Evolutionary conservation across 106 monocot genomes (phyloP).

Genomic region (Apostasia shenzhenica): DNA sequence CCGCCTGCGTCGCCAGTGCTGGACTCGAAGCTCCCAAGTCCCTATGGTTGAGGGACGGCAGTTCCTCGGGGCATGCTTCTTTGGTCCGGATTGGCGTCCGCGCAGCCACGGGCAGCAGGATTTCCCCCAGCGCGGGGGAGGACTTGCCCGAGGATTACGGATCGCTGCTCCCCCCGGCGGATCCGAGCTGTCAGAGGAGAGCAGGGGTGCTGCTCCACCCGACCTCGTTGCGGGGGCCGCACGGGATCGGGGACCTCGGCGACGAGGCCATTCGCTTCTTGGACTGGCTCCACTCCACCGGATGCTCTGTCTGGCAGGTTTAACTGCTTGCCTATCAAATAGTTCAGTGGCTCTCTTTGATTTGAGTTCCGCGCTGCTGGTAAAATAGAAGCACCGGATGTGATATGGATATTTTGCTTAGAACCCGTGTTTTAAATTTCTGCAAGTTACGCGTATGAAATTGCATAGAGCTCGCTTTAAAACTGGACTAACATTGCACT

Average conservation of each 20-base stretch:
- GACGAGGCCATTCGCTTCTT: slow-evolving; percentile 66
- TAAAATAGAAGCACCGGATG: no score
- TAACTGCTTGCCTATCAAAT: neutral
- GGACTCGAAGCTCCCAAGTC: neutral
- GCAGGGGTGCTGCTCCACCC: slow-evolving; percentile 90
- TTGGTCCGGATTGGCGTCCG: neutral
- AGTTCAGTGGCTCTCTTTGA: no score
- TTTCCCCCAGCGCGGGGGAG: slow-evolving; percentile 30
- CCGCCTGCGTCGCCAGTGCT: neutral
- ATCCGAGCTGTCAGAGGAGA: slow-evolving; percentile 39
- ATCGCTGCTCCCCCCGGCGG: slow-evolving; percentile 33
- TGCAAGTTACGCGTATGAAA: no score
- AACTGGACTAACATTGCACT: neutral
- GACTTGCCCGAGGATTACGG: slow-evolving; percentile 77
- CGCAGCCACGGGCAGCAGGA: no score
- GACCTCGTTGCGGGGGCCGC: slow-evolving; percentile 58
- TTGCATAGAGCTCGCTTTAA: neutral
- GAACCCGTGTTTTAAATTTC: no score
- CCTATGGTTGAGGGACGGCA: neutral
- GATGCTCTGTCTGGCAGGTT: slow-evolving; percentile 91
- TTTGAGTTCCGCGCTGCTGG: neutral
- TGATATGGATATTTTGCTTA: no score
- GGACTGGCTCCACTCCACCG: slow-evolving; percentile 80
- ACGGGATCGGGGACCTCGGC: slow-evolving; percentile 94
- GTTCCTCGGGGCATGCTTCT: neutral